These are phyloP conservation scores for Agrocybe praecox DNA, from an alignment of 768 basidiomycete genomes.

Conservation along the genomic window DNA sequence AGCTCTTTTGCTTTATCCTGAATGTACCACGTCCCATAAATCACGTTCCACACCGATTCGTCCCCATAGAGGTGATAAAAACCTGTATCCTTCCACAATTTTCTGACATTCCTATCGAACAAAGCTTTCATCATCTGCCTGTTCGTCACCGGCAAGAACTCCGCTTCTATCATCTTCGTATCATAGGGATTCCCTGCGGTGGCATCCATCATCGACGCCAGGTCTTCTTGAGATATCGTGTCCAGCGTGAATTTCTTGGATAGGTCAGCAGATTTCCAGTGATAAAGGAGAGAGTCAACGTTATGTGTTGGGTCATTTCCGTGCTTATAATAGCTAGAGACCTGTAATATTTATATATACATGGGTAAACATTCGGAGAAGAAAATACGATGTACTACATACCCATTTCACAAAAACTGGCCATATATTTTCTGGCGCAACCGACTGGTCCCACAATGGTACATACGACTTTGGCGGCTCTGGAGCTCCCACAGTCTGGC, in stretches of 20 bases:
- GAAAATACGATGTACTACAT: too few species aligned
- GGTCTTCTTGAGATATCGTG: neutral
- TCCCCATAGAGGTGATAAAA: neutral
- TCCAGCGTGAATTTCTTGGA: neutral
- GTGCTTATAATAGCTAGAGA: neutral
- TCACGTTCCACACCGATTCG: neutral
- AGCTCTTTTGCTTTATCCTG: neutral
- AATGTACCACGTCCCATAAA: neutral
- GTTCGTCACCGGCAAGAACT: neutral
- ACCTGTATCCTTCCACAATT: neutral
- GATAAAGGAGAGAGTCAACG: neutral
- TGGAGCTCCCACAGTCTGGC: too few species aligned
- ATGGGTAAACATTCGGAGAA: too few species aligned
- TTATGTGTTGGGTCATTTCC: neutral
- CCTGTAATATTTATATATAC: neutral
- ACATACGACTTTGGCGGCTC: too few species aligned
- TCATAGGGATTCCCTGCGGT: neutral
- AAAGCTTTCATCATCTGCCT: neutral
- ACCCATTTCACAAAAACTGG: too few species aligned
- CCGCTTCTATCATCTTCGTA: neutral
- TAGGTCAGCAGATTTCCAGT: neutral
- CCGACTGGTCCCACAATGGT: too few species aligned
- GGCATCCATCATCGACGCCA: neutral
- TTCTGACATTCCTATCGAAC: neutral
- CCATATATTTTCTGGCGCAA: too few species aligned